Evolutionary conservation across 2,329 filamentous ascomycete species (phyloP), one percentile per base, ranked within the genome.

Genomic region (Claviceps citrina): DNA sequence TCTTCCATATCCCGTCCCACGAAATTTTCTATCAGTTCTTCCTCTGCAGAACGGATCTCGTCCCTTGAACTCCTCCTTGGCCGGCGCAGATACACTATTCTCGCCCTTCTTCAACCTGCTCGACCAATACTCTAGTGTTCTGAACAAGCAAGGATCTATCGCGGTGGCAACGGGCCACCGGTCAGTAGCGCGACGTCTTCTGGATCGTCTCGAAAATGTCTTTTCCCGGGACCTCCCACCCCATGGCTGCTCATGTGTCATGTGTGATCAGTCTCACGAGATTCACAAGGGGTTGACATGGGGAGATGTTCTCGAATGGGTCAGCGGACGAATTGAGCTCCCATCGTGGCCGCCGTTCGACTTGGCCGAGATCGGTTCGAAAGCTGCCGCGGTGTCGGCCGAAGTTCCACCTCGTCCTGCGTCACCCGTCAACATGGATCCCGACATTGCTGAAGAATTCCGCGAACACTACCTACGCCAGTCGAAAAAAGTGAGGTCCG

Each of bases 151-250:
- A 50, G 91, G 91, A 3, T 96, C 89, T 0, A 66, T 98, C 5
- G 91, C 91, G 2, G 91, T 96, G 2, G 91, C 91, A 13, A 96
- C 89, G 0, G 91, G 91, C 5, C 94, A 96, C 58, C 78, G 84
- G 40, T 95, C 89, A 0, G 83, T 96, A n/a, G 91, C 91, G 3
- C 78, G 91, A 5, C 76, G 87, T 38, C 64, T 96, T 19, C 71
- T 96, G 5, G 89, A 98, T 60, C 77, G 91, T 28, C 68, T 98
- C 4, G 89, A 95, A 56, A 84, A 89, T 42, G 86, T 98, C 7
- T 96, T 98, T 60, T 87, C 86, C 2, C 73, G 91, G 44, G 89
- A 96, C 53, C 78, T 98, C 27, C 87, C 87, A 0, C 78, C 78
- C 0, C 78, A 94, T 52, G 77, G 80, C n/a, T 96, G 89, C 56